These are phyloP conservation scores for Suillus plorans DNA, from an alignment of 768 basidiomycete genomes.

Conservation along the genomic window DNA sequence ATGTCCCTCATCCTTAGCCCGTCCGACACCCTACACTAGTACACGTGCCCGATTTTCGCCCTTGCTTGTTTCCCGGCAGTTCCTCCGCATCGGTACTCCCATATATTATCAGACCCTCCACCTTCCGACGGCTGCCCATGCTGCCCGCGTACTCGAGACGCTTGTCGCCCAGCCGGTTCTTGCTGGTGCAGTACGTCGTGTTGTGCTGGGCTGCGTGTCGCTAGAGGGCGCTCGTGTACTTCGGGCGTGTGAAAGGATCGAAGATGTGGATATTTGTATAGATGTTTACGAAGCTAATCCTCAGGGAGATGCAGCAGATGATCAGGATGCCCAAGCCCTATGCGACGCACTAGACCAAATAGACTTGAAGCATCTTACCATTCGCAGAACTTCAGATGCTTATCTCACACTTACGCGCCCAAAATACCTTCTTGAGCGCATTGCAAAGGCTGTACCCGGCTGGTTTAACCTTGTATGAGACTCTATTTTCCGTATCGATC, in stretches of 20 bases:
- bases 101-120: conserved; percentile 55
- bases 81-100: conserved; percentile 57
- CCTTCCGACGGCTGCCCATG: conserved; percentile 40
- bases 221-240: conserved; percentile 41
- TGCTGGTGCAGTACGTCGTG: conserved; percentile 37
- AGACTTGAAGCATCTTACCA: conserved; percentile 43
- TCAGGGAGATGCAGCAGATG: conserved; percentile 9
- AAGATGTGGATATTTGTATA: conserved; percentile 42
- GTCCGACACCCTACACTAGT: conserved; percentile 7
- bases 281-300: conserved; percentile 18
- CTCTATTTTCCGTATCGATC: conserved; percentile 3
- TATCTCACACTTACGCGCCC: conserved; percentile 57
- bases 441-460: conserved; percentile 42
- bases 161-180: conserved; percentile 39
- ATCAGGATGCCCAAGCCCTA: conserved; percentile 36
- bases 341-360: conserved; percentile 41
- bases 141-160: conserved; percentile 36
- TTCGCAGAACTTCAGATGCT: conserved; percentile 50
- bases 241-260: conserved; percentile 21
- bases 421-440: conserved; percentile 41
- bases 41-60: conserved; percentile 34
- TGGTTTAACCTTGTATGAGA: conserved; percentile 52
- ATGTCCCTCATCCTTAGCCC: conserved; percentile 9
- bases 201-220: conserved; percentile 45
- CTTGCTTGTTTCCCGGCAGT: conserved; percentile 50